Evolutionary conservation across 345 rosid genomes (phyloP), one percentile per base, ranked within the genome.

Genomic region (Eucalyptus pauciflora): DNA sequence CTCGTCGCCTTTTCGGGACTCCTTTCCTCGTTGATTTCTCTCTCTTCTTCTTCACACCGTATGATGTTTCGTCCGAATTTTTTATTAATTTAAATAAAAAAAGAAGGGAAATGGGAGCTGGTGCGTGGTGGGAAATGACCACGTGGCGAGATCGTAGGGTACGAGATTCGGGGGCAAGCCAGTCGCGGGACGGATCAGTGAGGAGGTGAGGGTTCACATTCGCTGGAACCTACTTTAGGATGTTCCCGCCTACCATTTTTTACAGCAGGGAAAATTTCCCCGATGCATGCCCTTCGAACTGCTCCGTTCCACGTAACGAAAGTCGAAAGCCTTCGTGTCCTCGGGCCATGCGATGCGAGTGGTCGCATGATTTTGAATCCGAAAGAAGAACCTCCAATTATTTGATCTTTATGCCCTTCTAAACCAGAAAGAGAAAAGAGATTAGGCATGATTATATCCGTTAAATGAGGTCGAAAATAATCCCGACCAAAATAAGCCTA

Each of bases 131-230:
- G 37, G 46, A 89, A 90, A 50, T 86, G 89, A 89, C 91, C 93
- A 93, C 96, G 94, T 94, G 94, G 92, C 92, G 18, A 13, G 90
- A 94, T 92, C 90, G 79, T 88, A 85, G 87, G 60, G 89, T 91
- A 87, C 88, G 93, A 94, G 92, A 94, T 93, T 92, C 89, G 88
- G 46, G 83, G 5, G 20, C 18, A 37, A 37, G 8, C 81, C 45
- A 5, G 20, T 33, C 81, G 22, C 46, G 20, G 13, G 46, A 41
- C 83, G 46, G 46, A 37, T 31, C 83, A 64, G 80, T 17, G 43
- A 69, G 45, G 76, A n/a, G 80, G 80, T 20, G 83, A 76, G 83
- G 83, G 83, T 76, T 76, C 83, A 76, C 83, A 27, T 37, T 37
- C 83, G 25, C 27, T 56, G 48, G 83, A 10, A 20, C 46, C 83